Conservation (phyloP, 495 filamentous ascomycete species). For the Oleoguttula mirabilis region DNA sequence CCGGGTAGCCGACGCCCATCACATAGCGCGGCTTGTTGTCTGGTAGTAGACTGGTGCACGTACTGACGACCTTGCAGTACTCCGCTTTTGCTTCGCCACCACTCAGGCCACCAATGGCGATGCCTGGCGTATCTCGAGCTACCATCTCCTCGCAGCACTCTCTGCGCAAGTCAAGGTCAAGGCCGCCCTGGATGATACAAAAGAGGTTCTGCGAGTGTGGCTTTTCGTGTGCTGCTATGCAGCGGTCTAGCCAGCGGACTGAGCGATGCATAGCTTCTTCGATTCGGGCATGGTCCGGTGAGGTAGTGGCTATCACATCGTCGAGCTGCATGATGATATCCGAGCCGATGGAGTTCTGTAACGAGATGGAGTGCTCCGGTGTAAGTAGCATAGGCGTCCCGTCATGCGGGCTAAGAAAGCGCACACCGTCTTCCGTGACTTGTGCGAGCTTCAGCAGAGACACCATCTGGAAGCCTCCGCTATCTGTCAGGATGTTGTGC, state of each 20-base stretch:
- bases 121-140: constrained; percentile 78
- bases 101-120: constrained; percentile 88
- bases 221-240: constrained; percentile 81
- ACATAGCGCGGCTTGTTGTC: constrained; percentile 91
- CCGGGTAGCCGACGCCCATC: constrained; percentile 95
- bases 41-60: constrained; percentile 74
- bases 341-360: constrained; percentile 94
- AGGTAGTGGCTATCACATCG: constrained; percentile 92
- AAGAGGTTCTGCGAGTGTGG: constrained; percentile 86
- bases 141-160: constrained; percentile 87
- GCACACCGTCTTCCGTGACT: constrained; percentile 89
- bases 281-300: constrained; percentile 75
- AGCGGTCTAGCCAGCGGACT: constrained; percentile 96
- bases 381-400: constrained; percentile 95
- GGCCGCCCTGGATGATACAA: constrained; percentile 93
- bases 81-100: constrained; percentile 67
- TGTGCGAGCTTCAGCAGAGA: constrained; percentile 86
- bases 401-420: constrained; percentile 89
- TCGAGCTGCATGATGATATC: constrained; percentile 99
- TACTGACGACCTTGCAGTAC: constrained; percentile 55
- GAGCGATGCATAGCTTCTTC: constrained; percentile 90
- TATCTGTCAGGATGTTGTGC: not conserved
- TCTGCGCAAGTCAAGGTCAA: constrained; percentile 78
- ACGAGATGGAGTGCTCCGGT: constrained; percentile 88
- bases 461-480: constrained; percentile 88